These are phyloP conservation scores for Solanum appendiculatum DNA, from an alignment of 257 asterid species.

Conservation along the genomic window DNA sequence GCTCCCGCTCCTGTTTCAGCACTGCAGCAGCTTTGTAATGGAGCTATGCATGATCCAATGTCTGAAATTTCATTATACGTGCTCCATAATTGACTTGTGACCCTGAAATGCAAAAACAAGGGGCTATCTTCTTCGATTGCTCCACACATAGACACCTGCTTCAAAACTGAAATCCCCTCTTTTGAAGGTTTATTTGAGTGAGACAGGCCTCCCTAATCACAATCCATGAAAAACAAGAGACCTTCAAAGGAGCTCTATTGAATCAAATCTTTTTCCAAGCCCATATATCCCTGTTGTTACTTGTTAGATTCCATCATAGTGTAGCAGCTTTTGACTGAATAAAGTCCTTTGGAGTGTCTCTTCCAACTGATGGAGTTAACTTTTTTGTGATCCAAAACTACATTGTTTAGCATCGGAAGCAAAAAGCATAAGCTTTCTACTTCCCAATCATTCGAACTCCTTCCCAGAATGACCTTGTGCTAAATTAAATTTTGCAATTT, in stretches of 20 bases:
- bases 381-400: neutral
- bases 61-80: neutral
- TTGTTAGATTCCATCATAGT: neutral
- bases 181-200: neutral
- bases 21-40: neutral
- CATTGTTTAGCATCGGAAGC: neutral
- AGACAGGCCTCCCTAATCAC: neutral
- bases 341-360: neutral
- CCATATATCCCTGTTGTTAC: neutral
- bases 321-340: neutral
- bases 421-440: neutral
- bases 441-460: neutral
- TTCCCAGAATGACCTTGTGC: neutral
- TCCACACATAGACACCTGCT: neutral
- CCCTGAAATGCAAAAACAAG: neutral
- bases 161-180: neutral
- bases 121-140: neutral
- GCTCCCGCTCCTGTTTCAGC: neutral
- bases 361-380: neutral
- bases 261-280: neutral
- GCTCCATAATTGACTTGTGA: neutral
- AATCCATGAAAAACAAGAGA: neutral
- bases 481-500: neutral
- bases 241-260: neutral
- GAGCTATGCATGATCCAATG: neutral